Conservation (phyloP, 345 rosid species). For the Trapa incisa region DNA sequence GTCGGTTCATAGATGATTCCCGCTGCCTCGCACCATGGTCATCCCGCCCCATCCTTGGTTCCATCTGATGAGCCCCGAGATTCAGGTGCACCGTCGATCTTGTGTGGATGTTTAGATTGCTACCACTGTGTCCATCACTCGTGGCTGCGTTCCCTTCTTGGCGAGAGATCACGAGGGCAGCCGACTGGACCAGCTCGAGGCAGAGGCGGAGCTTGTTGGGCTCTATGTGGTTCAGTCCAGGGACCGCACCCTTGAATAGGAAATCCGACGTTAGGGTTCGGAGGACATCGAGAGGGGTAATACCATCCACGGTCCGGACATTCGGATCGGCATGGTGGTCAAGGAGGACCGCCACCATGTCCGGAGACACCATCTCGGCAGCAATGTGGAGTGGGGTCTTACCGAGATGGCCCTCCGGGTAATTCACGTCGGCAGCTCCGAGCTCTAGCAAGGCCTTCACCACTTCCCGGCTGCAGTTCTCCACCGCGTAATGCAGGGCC, state of each 20-base stretch:
- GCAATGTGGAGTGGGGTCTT: conserved; percentile 93
- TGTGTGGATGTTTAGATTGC: conserved; percentile 54
- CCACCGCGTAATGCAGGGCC: conserved; percentile 93
- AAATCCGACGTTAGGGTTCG: conserved; percentile 95
- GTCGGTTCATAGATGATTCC: conserved; percentile 38
- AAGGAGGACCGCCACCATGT: conserved; percentile 90
- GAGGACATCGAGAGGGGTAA: conserved; percentile 82
- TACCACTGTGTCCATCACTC: conserved; percentile 53
- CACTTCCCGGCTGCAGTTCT: conserved; percentile 93
- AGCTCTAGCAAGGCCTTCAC: conserved; percentile 95
- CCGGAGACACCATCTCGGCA: conserved; percentile 98
- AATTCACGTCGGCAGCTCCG: conserved; percentile 96
- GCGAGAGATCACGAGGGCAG: conserved; percentile 90
- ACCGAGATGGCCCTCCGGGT: conserved; percentile 78
- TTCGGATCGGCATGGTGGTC: conserved; percentile 98
- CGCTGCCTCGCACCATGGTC: conserved; percentile 19
- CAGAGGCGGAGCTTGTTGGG: conserved; percentile 94
- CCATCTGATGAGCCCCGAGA: conserved; percentile 77
- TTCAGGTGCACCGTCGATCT: conserved; percentile 72
- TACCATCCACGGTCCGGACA: conserved; percentile 78
- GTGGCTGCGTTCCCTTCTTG: conserved; percentile 71
- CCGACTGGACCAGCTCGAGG: conserved; percentile 92
- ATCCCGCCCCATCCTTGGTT: conserved; percentile 46
- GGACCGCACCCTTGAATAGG: conserved; percentile 97
- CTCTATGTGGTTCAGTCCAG: conserved; percentile 86